Conservation (phyloP, 192 early-diverging fungal species). For the Coemansia sp. region DNA sequence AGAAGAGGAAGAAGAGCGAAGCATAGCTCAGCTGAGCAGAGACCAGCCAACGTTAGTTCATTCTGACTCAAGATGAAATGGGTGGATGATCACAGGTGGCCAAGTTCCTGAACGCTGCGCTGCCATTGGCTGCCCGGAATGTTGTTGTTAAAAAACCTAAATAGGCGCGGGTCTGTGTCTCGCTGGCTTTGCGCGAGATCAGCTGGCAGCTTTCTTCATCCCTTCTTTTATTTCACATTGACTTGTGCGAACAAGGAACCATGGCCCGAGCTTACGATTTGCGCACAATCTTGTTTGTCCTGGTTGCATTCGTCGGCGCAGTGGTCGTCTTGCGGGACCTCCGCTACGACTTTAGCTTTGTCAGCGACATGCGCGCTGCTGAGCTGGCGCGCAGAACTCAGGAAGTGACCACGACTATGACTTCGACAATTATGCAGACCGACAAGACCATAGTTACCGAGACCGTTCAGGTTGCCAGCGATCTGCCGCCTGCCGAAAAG, state of each 20-base stretch:
- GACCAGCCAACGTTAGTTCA: too few species aligned
- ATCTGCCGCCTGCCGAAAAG: conserved; percentile 38
- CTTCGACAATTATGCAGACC: conserved; percentile 11
- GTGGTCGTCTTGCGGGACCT: conserved; percentile 34
- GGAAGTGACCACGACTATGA: conserved; percentile 25
- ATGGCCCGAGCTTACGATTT: conserved; percentile 26
- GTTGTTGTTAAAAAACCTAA: not conserved
- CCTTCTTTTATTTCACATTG: not conserved
- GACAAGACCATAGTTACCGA: conserved; percentile 20
- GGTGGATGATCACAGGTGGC: not conserved
- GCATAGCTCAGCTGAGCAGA: too few species aligned
- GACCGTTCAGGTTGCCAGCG: conserved; percentile 36
- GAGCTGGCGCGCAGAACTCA: conserved; percentile 25
- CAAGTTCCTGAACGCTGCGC: conserved; percentile 1
- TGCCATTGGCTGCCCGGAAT: not conserved
- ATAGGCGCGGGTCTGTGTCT: not conserved
- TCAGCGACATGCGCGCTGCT: conserved; percentile 35
- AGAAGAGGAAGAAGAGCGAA: too few species aligned
- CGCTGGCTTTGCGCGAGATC: not conserved
- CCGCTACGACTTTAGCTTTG: conserved; percentile 40
- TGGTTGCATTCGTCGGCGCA: conserved; percentile 27
- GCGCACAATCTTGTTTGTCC: conserved; percentile 25
- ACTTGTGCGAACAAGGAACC: too few species aligned
- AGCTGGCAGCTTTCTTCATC: not conserved
- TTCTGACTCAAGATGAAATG: too few species aligned